Base-by-base conservation (phyloP, 2,329 filamentous ascomycete genomes). In the Piedraia hortae region DNA sequence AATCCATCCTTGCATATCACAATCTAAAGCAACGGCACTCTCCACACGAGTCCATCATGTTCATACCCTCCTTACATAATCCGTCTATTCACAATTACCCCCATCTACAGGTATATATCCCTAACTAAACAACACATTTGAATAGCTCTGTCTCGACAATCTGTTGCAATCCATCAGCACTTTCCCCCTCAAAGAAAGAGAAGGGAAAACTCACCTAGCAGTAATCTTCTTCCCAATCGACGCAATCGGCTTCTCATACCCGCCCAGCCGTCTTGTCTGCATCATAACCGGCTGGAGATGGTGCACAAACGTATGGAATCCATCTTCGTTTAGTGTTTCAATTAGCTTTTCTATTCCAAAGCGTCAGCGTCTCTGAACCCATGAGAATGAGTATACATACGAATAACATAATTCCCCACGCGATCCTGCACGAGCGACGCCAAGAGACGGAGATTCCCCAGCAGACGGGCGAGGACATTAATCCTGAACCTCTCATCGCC, bases 331-430 rank as follows among this genome's bases (percentile, higher is more conserved):
- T 2, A 54, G 39, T 1, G 42, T 50, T 21, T 54, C 50, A 17
- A 89, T 53, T 4, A 91, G 56, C 49, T 80, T 89, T 49, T 91
- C 77, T 88, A 39, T 9, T 13, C 8, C 14, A 4, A 4, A 16
- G 10, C 6, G 26, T 38, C 24, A 39, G 32, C 23, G 19, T 10
- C 20, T 16, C 6, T n/a, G n/a, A 14, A 9, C 3, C 10, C 12
- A 21, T 18, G 12, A 24, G 10, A 14, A 12, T 12, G 8, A 10
- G 5, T 9, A 14, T 7, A 64, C 77, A 64, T 62, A 89, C 78
- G 82, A 29, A 93, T 71, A 4, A 93, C 82, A 41, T 93, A 97
- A 44, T 97, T 97, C 28, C 75, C 85, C 42, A 69, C 93, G 31
- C 75, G 71, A 41, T 97, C 82, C 31, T 69, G n/a, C n/a, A n/a